phyloP scores from a whole-genome alignment of 2,329 filamentous ascomycete species.

The Grosmannia penicillata region DNA sequence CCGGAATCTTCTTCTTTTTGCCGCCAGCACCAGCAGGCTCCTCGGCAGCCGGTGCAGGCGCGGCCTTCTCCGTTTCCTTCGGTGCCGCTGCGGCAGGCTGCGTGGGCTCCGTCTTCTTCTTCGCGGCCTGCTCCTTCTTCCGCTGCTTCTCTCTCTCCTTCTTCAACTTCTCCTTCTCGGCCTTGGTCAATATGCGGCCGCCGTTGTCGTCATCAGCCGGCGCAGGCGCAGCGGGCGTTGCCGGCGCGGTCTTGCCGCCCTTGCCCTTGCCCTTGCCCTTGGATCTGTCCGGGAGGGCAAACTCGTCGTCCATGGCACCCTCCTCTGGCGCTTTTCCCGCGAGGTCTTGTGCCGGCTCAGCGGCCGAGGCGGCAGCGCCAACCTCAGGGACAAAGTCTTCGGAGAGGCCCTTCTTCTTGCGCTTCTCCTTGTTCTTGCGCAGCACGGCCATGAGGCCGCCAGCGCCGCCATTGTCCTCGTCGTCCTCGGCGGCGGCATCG shows the following conservation, averaged over 20 bases:
- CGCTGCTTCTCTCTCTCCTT: conserved; percentile 97
- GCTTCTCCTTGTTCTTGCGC: conserved; percentile 71
- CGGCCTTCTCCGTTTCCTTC: conserved; percentile 21
- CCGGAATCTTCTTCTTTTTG: conserved; percentile 81
- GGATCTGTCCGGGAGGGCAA: conserved; percentile 61
- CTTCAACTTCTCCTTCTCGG: conserved; percentile 95
- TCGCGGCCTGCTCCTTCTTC: conserved; percentile 93
- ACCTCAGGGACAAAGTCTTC: conserved; percentile 66
- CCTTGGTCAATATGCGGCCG: conserved; percentile 78
- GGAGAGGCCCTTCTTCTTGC: conserved; percentile 71
- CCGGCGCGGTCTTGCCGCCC: conserved; percentile 18
- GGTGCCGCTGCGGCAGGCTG: conserved; percentile 33
- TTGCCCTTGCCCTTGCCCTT: conserved; percentile 39
- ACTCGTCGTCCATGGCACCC: conserved; percentile 72
- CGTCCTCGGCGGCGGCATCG: conserved; percentile 32
- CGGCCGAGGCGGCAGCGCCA: conserved; percentile 20
- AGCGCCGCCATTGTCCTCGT: conserved; percentile 33
- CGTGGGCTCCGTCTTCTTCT: conserved; percentile 57
- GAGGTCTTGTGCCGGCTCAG: conserved; percentile 31
- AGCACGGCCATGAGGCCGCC: conserved; percentile 67
- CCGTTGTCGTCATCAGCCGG: conserved; percentile 35
- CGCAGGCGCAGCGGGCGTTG: conserved; percentile 24
- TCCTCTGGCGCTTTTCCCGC: conserved; percentile 63
- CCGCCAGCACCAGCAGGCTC: conserved; percentile 31
- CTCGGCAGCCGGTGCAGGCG: conserved; percentile 24